Evolutionary conservation across 805 yeast genomes (phyloP), one percentile per base, ranked within the genome.

Genomic region (Komagataella ulmi): DNA sequence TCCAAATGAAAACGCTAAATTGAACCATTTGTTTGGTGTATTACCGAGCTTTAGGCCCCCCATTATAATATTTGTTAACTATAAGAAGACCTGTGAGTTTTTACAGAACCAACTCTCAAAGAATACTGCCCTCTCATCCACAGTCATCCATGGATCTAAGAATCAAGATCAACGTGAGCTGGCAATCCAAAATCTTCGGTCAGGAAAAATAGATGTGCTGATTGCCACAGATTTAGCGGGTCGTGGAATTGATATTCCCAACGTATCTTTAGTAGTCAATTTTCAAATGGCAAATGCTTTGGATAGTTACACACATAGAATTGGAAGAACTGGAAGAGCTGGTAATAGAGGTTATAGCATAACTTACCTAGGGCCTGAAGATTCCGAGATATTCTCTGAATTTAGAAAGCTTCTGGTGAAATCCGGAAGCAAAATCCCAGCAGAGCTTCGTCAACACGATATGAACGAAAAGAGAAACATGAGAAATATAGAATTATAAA

Each of bases 251-350:
- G 98, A 93, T 65, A 81, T 91, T n/a, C 83, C 88, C 1, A 76
- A 86, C 57, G 95, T 91, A 6, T 79, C 93, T 0, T 64, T 90
- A 43, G 98, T 91, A 7, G 65, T 93, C 18, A 93, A 91, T 64
- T 90, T 76, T 61, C 96, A 91, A 58, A 83, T 90, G 90, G 69
- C 89, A 7, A 77, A 74, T 55, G 72, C 73, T 40, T 77, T 89
- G 47, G 97, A 89, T 55, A 90, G 85, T 54, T 91, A 89, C 59
- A 78, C 91, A 17, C 99, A 91, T 66, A 76, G 98, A 61, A 84
- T 91, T 50, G 99, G 99, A 53, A 81, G 99, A 68, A 91, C 99
- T 0, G 99, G 98, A 44, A 79, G 99, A 65, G 97, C 96, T 0
- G 98, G 97, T 0, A 79, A 77, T 48, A 63, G 62, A 5, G 99